Evolutionary conservation across 73 alveolate species (phyloP).

Genomic region (Paramecium sonneborni): DNA sequence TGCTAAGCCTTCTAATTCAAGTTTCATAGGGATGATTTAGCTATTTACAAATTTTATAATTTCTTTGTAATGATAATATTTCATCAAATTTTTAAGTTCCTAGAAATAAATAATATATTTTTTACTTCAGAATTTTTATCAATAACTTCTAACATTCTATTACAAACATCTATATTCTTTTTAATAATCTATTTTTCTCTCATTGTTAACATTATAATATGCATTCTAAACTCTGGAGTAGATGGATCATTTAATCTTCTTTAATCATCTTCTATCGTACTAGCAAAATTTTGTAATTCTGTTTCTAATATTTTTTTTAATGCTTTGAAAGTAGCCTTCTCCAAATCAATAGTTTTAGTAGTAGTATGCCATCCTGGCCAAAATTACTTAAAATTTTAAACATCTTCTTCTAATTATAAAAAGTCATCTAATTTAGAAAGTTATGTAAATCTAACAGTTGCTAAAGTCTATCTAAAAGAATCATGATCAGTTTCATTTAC

Average conservation of each 20-base stretch:
- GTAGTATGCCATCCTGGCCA: conserved; percentile 62
- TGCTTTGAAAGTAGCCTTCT: not conserved
- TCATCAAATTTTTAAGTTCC: conserved; percentile 26
- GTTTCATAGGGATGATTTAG: not conserved
- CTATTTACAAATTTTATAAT: not conserved
- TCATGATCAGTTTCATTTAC: conserved; percentile 75
- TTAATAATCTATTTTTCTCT: conserved; percentile 28
- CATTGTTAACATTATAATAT: conserved; percentile 33
- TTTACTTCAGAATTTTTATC: conserved; percentile 27
- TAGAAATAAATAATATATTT: not conserved
- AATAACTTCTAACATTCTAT: conserved; percentile 2
- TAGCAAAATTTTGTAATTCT: not conserved
- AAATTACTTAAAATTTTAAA: not conserved
- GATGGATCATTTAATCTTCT: conserved; percentile 48
- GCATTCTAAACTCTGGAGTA: conserved; percentile 50
- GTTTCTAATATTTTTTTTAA: not conserved
- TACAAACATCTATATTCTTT: no score
- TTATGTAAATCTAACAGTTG: conserved; percentile 71
- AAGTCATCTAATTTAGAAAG: conserved; percentile 59
- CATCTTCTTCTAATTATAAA: conserved; percentile 1
- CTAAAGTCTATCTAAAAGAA: conserved; percentile 69
- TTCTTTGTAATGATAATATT: conserved; percentile 41
- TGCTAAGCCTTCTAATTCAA: not conserved
- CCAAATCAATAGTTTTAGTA: not conserved
- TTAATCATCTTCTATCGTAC: conserved; percentile 52